These are phyloP conservation scores for Dalechampia spathulata DNA, from an alignment of 441 rosid species.

Conservation along the genomic window DNA sequence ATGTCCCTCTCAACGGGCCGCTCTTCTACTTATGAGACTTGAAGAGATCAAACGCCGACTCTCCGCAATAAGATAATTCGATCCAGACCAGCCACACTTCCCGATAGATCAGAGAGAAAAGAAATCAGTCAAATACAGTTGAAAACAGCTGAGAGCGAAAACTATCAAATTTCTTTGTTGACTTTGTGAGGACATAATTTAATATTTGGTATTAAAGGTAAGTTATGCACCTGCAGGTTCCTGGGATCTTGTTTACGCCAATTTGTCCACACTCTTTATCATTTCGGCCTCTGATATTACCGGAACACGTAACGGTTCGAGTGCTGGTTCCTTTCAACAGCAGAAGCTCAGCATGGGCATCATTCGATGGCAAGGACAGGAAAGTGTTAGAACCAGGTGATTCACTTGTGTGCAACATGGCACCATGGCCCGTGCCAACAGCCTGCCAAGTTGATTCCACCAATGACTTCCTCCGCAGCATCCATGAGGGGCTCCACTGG, in stretches of 20 bases:
- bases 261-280: conserved; percentile 98
- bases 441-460: conserved; percentile 90
- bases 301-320: conserved; percentile 82
- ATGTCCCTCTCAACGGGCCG: too few species aligned
- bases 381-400: conserved; percentile 76
- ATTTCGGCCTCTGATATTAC: conserved; percentile 92
- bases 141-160: too few species aligned
- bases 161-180: too few species aligned
- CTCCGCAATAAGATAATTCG: too few species aligned
- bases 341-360: conserved; percentile 89
- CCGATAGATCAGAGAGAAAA: too few species aligned
- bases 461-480: conserved; percentile 75
- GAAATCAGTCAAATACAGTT: too few species aligned
- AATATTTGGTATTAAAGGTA: neutral
- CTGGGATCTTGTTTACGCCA: conserved; percentile 93
- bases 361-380: conserved; percentile 94
- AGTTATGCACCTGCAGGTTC: conserved; percentile 56
- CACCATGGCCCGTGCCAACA: conserved; percentile 97
- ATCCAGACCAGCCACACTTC: too few species aligned
- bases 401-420: conserved; percentile 95
- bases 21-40: too few species aligned
- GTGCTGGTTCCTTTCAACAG: conserved; percentile 88
- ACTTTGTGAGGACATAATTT: neutral
- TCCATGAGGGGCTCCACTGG: conserved; percentile 98
- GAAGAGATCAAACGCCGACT: too few species aligned